phyloP scores from a whole-genome alignment of 1,284 basidiomycete species.

The Sphagnurus paluster region DNA sequence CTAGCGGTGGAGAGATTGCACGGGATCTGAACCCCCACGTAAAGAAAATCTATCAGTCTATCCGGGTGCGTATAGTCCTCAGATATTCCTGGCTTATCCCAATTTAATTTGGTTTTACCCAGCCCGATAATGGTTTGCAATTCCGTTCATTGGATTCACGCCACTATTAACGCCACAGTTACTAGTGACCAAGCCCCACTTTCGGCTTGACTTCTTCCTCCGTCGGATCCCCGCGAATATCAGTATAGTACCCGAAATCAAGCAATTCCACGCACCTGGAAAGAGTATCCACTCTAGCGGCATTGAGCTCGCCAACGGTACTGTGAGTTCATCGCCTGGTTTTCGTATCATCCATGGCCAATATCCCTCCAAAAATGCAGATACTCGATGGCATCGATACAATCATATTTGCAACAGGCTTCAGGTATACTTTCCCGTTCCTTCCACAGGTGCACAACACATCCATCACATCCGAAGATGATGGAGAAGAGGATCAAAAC shows the following conservation, averaged over 20 bases:
- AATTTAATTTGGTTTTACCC: neutral
- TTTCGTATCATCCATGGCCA: neutral
- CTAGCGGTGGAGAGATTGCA: conserved; percentile 32
- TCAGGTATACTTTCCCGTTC: conserved; percentile 49
- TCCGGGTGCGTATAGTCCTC: conserved; percentile 25
- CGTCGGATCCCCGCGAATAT: conserved; percentile 28
- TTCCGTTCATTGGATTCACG: neutral
- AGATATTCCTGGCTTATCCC: neutral
- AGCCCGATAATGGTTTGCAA: conserved; percentile 10
- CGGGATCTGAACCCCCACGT: conserved; percentile 4
- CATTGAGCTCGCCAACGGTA: conserved; percentile 42
- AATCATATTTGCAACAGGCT: conserved; percentile 48
- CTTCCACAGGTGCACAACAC: conserved; percentile 40
- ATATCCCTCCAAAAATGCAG: conserved; percentile 13
- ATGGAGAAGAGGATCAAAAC: neutral
- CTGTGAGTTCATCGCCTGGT: conserved; percentile 25
- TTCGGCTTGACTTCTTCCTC: conserved; percentile 11
- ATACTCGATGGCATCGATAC: conserved; percentile 37
- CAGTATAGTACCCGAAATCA: conserved; percentile 32
- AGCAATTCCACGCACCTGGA: conserved; percentile 24
- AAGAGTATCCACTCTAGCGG: conserved; percentile 26
- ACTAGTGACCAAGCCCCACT: conserved; percentile 3
- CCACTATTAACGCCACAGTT: neutral
- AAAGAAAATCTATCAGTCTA: conserved; percentile 34
- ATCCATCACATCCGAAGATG: neutral